These are phyloP conservation scores for Calonectria hongkongensis DNA, from an alignment of 2,329 filamentous ascomycete species.

Conservation along the genomic window DNA sequence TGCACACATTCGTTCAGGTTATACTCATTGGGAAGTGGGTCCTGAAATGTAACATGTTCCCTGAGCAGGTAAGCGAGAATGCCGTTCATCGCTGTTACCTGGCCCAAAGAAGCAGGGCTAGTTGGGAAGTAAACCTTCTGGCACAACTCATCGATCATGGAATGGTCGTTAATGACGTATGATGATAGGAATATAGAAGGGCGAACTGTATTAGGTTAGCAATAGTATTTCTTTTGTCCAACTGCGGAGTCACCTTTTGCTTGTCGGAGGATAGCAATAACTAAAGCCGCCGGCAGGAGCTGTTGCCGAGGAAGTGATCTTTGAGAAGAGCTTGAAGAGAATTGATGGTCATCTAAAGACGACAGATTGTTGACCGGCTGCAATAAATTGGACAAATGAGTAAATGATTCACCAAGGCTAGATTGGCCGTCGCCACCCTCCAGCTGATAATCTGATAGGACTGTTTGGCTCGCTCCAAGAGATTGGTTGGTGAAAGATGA, in stretches of 20 bases:
- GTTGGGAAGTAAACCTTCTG: conserved; percentile 48
- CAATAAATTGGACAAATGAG: neutral
- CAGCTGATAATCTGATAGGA: neutral
- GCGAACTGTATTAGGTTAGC: conserved; percentile 18
- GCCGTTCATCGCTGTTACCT: conserved; percentile 43
- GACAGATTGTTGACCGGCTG: neutral
- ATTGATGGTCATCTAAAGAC: neutral
- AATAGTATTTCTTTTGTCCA: neutral
- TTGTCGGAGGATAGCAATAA: neutral
- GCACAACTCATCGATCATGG: conserved; percentile 42
- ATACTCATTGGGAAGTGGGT: conserved; percentile 34
- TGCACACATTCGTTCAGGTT: conserved; percentile 38
- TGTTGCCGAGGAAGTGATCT: conserved; percentile 19
- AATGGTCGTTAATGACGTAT: conserved; percentile 36
- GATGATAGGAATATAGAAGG: conserved; percentile 41
- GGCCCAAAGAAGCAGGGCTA: conserved; percentile 42
- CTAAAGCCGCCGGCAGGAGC: neutral
- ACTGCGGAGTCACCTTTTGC: conserved; percentile 25
- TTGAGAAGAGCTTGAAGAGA: neutral
- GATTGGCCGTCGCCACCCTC: neutral
- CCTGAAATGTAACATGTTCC: conserved; percentile 40
- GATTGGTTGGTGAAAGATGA: conserved; percentile 48
- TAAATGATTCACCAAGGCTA: conserved; percentile 16
- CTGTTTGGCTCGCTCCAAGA: neutral
- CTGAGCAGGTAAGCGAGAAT: conserved; percentile 37